Base-by-base conservation (phyloP, 352 stramenopile species). In the Hyphochytrium catenoides region DNA sequence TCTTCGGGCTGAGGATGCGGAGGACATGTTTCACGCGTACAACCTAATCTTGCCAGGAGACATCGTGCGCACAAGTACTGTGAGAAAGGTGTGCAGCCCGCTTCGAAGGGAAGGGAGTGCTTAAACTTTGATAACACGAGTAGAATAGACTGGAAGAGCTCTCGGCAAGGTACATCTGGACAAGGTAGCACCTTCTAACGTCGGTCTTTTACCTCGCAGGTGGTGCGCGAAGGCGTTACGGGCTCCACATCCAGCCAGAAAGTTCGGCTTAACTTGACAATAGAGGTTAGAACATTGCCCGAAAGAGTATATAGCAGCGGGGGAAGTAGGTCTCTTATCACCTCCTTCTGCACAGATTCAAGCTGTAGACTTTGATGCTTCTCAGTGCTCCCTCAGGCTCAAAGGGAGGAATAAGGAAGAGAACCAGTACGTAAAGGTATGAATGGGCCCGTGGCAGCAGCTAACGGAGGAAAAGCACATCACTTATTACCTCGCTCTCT, bases 1-100 rank as follows among this genome's bases (percentile, higher is more conserved):
- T 39, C 59, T 97, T 34, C 71, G 78, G 26, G 82, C 88, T 5
- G 82, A 95, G 52, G 88, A 94, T 41, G 58, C 77, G 3, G 88
- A 97, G 55, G 91, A 98, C 55, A 89, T 98, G 59, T 98, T 87
- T 86, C 88, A 97, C 47, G 66, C 90, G 20, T 97, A 96, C 68
- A 97, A 98, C 54, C 61, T 98, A 25, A 88, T 98, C 26, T 67
- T 87, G 47, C 65, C 72, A 29, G 58, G 61, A 11, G 89, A 98
- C 53, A 72, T 67, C 28, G 75, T 98, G 26, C 82, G 89, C 42
- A 95, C 82, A 33, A 95, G 78, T 33, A 97, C 91, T 0, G 74
- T 96, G 34, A 77, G 91, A 27, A 98, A 97, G 63, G 87, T 96
- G 8, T 41, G 2, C 5, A 6, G 28, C 5, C 18, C 18, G 20